Evolutionary conservation across 495 filamentous ascomycete genomes (phyloP).

Genomic region (Penicillium pancosmium): DNA sequence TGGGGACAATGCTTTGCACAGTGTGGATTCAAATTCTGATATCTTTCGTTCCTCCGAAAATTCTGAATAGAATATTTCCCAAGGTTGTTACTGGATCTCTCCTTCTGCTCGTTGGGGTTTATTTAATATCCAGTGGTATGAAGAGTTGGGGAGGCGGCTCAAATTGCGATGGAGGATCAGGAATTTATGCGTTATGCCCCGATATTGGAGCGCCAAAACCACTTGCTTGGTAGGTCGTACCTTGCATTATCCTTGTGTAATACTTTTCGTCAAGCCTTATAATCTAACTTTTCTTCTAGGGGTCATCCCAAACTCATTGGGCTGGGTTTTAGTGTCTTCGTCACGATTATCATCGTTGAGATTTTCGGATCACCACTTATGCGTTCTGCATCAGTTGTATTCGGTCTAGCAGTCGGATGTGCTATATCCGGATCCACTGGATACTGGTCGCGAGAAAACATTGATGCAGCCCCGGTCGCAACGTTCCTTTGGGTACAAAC

Average conservation of each 20-base stretch:
- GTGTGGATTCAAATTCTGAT: conserved; percentile 41
- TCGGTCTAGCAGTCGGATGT: conserved; percentile 77
- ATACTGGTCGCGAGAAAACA: conserved; percentile 70
- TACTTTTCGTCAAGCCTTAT: too few species aligned
- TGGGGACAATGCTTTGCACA: conserved; percentile 69
- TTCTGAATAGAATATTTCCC: conserved; percentile 75
- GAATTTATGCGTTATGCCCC: conserved; percentile 64
- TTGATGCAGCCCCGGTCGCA: conserved; percentile 64
- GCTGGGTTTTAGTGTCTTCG: conserved; percentile 81
- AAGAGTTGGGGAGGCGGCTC: conserved; percentile 77
- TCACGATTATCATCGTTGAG: conserved; percentile 78
- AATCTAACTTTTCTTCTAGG: conserved; percentile 38
- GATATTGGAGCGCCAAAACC: conserved; percentile 68
- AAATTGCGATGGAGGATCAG: conserved; percentile 57
- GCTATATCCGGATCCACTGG: conserved; percentile 78
- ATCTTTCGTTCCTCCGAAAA: conserved; percentile 49
- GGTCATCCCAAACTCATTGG: conserved; percentile 76
- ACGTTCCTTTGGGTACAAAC: conserved; percentile 90
- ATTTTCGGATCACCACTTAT: conserved; percentile 74
- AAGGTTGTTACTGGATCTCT: conserved; percentile 81
- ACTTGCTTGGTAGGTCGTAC: conserved; percentile 55
- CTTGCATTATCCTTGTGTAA: neutral
- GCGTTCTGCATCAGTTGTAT: conserved; percentile 69
- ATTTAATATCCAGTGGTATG: conserved; percentile 74
- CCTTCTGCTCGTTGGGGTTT: conserved; percentile 70